Base-by-base conservation (phyloP, 768 basidiomycete species). In the Lactarius hatsudake region DNA sequence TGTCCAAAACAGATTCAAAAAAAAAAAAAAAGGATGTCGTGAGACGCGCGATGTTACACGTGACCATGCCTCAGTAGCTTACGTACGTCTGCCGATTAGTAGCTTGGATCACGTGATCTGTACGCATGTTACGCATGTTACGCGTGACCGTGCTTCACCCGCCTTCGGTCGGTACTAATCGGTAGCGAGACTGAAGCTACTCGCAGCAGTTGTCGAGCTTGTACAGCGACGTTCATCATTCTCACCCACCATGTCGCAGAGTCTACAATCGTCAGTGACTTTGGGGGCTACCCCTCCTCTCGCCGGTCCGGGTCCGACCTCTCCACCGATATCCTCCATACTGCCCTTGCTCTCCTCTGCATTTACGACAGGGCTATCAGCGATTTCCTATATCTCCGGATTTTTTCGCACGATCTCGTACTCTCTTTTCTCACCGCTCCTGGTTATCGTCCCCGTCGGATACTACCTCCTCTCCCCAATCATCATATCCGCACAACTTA, bases 401-500 rank as follows among this genome's bases (percentile, higher is more conserved):
- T 15, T 63, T 42, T 9, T 63, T 40, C 40, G 59, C 23, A 36
- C 6, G 51, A 2, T 67, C 13, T 54, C 53, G 30, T 9, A 36
- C 2, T 43, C 9, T 13, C 28, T 67, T 15, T 30, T 67, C 57
- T 63, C 51, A 5, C 66, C 66, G 17, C 7, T 67, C 51, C 32
- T 67, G 13, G 57, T 34, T 40, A 9, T 67, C 51, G n/a, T 63
- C 57, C 57, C 57, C 38, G 20, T 63, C 23, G 5, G 28, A 13
- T 5, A 54, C 48, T 67, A 67, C 66, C 12, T 67, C 38, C 23
- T 67, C 2, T 63, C 66, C 66, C 66, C 66, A 1, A 9, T 70
- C 34, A 62, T 71, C n/a, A 32, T 71, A 5, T 64, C 65, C 17
- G 51, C 61, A 2, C 61, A 60, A 42, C 5, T 71, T n/a, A 43